Conservation (phyloP, 1,284 basidiomycete species). For the Calocybe gambosa region DNA sequence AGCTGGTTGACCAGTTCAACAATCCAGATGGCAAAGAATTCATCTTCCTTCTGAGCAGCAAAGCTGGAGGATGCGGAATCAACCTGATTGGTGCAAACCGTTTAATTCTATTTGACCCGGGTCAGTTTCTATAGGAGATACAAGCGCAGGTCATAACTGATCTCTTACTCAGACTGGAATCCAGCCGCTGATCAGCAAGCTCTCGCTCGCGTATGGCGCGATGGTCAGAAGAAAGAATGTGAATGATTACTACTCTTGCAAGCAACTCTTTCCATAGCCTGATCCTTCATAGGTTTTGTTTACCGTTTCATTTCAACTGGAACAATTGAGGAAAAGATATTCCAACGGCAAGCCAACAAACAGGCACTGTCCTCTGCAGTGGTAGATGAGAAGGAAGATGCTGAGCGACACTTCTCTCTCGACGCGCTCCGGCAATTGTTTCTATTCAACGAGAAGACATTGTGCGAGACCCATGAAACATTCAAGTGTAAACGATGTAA, state of each 20-base stretch:
- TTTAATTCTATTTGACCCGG: slow-evolving; percentile 92
- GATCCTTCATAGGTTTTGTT: slow-evolving; percentile 68
- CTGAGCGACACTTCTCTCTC: slow-evolving; percentile 91
- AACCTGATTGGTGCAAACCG: slow-evolving; percentile 98
- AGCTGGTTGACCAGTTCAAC: slow-evolving; percentile 97
- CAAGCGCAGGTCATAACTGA: background rate
- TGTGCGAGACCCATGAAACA: slow-evolving; percentile 94
- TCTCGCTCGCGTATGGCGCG: slow-evolving; percentile 97
- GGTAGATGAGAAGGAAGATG: slow-evolving; percentile 95
- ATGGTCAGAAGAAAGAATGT: slow-evolving; percentile 99
- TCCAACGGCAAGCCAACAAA: slow-evolving; percentile 93
- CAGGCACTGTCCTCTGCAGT: slow-evolving; percentile 96
- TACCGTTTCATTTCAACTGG: slow-evolving; percentile 98
- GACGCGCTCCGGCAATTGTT: slow-evolving; percentile 91
- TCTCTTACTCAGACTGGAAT: slow-evolving; percentile 77
- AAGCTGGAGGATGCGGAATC: slow-evolving; percentile 97
- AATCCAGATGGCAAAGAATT: slow-evolving; percentile 94
- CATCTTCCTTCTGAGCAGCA: slow-evolving; percentile 92
- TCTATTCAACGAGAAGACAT: slow-evolving; percentile 82
- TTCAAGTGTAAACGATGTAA: slow-evolving; percentile 97
- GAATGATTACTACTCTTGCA: slow-evolving; percentile 20
- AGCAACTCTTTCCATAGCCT: background rate
- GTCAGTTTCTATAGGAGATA: slow-evolving; percentile 35
- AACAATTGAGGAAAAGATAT: slow-evolving; percentile 99
- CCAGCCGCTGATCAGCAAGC: slow-evolving; percentile 98